Evolutionary conservation across 106 monocot genomes (phyloP).

Genomic region (Phalaenopsis equestris): DNA sequence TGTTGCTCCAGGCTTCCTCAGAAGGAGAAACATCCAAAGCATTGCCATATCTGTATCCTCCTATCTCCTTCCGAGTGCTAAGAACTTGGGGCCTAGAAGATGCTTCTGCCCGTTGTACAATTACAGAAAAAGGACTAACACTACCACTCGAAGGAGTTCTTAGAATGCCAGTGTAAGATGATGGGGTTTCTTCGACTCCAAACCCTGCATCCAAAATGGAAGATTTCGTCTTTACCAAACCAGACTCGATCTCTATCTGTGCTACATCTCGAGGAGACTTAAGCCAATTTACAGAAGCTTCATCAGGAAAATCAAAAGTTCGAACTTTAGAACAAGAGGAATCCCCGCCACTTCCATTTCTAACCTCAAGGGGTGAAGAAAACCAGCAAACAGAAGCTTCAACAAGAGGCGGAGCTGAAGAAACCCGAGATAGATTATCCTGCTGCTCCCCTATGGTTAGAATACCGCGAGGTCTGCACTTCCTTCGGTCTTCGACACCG

Average conservation of each 20-base stretch:
- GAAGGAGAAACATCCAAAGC: conserved; percentile 20
- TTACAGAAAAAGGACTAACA: conserved; percentile 82
- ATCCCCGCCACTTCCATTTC: background rate
- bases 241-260: background rate
- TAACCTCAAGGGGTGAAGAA: conserved; percentile 34
- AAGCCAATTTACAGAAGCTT: conserved; percentile 62
- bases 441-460: conserved; percentile 38
- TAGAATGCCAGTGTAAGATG: conserved; percentile 16
- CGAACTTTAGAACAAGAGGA: conserved; percentile 8
- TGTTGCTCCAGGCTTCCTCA: conserved; percentile 12
- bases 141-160: conserved; percentile 58
- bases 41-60: conserved; percentile 15
- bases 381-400: conserved; percentile 75
- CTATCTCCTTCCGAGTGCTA: conserved; percentile 10
- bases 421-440: conserved; percentile 5
- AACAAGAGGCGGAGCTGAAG: conserved; percentile 24
- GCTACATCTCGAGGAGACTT: conserved; percentile 16
- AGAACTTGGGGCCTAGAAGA: conserved; percentile 12
- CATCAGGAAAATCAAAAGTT: conserved; percentile 15
- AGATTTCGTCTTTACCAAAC: background rate
- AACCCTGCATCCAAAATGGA: conserved; percentile 2
- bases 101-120: conserved; percentile 40
- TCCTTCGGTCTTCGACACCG: conserved; percentile 67
- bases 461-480: conserved; percentile 81
- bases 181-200: conserved; percentile 31